These are phyloP conservation scores for Phytophthora agathidicida DNA, from an alignment of 352 stramenopile species.

Conservation along the genomic window DNA sequence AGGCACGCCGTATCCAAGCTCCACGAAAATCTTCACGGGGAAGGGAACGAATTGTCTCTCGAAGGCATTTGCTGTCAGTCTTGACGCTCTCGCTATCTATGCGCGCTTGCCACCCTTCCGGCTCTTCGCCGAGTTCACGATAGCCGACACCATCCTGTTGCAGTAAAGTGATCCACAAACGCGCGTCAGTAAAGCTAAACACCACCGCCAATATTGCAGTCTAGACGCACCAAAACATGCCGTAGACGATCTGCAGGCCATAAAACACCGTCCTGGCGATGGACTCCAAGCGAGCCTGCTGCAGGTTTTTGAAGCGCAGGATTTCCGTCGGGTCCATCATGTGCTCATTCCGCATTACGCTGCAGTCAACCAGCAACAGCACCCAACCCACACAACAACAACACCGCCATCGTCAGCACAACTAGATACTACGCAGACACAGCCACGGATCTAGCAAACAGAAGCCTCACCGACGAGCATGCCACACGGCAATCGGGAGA, in stretches of 20 bases:
- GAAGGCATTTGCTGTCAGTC: slow-evolving; percentile 1
- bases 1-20: neutral
- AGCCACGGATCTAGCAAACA: neutral
- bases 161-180: neutral
- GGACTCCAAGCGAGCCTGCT: slow-evolving; percentile 74
- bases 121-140: slow-evolving; percentile 72
- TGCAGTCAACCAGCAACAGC: slow-evolving; percentile 26
- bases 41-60: neutral
- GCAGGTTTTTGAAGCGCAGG: slow-evolving; percentile 87
- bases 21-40: neutral
- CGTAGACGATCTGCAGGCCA: slow-evolving; percentile 88
- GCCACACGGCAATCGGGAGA: slow-evolving; percentile 77
- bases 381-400: neutral
- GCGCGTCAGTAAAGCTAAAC: neutral
- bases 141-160: slow-evolving; percentile 85
- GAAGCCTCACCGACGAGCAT: slow-evolving; percentile 59
- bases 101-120: slow-evolving; percentile 45
- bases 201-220: neutral
- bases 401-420: too few relatives aligned
- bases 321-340: slow-evolving; percentile 88
- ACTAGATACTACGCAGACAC: neutral
- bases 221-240: slow-evolving; percentile 84
- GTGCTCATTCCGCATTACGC: slow-evolving; percentile 80
- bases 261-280: slow-evolving; percentile 90
- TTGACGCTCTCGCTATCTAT: slow-evolving; percentile 25